These are phyloP conservation scores for Geotrichum histeridarum DNA, from an alignment of 1,139 yeast genomes.

Conservation along the genomic window DNA sequence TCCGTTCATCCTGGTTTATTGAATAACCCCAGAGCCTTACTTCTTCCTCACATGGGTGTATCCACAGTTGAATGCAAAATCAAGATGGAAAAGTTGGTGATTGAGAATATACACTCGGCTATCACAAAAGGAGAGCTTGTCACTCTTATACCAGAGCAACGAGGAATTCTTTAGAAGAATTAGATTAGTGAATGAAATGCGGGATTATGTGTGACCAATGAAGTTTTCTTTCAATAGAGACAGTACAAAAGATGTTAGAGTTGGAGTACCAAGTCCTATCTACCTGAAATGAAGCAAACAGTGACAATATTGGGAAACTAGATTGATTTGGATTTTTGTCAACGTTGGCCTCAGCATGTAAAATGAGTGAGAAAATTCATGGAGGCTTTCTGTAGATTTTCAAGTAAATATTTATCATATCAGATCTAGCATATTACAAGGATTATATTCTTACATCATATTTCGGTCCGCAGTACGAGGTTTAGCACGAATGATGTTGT, in stretches of 20 bases:
- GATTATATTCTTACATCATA: slow-evolving; percentile 19
- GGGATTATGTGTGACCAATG: no score
- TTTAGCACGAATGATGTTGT: slow-evolving; percentile 91
- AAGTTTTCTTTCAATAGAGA: no score
- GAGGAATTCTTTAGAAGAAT: background rate
- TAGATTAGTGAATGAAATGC: background rate
- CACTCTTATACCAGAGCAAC: slow-evolving; percentile 42
- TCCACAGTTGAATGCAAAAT: slow-evolving; percentile 51
- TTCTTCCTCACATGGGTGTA: slow-evolving; percentile 68
- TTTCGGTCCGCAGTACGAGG: slow-evolving; percentile 95
- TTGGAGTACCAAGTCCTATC: no score
- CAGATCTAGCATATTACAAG: no score
- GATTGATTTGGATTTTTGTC: no score
- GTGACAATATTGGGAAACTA: no score
- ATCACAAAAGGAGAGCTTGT: slow-evolving; percentile 53
- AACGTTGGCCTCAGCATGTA: no score
- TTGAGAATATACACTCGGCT: slow-evolving; percentile 43
- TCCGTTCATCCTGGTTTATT: slow-evolving; percentile 37
- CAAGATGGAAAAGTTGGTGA: slow-evolving; percentile 54
- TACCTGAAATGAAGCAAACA: no score
- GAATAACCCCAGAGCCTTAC: slow-evolving; percentile 44
- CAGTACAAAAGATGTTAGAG: no score
- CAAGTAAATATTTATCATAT: no score
- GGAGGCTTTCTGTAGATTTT: background rate
- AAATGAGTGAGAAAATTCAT: background rate